phyloP scores from a whole-genome alignment of 441 rosid genomes.

The Eutrema salsugineum region DNA sequence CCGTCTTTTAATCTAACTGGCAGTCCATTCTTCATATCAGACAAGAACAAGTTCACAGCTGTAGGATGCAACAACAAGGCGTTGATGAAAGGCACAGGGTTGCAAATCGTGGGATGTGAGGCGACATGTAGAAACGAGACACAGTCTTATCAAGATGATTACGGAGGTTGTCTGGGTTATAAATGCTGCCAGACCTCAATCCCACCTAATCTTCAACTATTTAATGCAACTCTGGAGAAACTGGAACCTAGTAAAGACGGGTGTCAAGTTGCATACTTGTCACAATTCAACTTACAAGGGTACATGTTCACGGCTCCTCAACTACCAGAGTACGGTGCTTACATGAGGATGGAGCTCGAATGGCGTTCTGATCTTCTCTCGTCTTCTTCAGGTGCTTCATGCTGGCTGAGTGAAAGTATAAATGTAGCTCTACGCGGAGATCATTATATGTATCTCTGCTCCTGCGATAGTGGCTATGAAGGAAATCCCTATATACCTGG shows the following conservation, averaged over 20 bases:
- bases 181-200: slow-evolving; percentile 7
- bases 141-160: no score
- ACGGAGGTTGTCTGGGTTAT: background rate
- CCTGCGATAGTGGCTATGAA: background rate
- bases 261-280: slow-evolving; percentile 11
- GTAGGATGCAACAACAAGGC: slow-evolving; percentile 43
- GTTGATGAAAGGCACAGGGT: background rate
- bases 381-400: no score
- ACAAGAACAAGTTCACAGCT: slow-evolving; percentile 25
- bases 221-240: background rate
- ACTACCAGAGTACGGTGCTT: no score
- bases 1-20: background rate
- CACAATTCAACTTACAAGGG: no score
- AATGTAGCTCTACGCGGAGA: no score
- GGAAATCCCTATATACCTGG: slow-evolving; percentile 37
- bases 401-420: no score
- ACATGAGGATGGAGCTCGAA: slow-evolving; percentile 3
- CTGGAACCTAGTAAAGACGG: background rate
- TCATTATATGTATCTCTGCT: no score
- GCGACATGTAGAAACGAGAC: background rate
- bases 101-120: slow-evolving; percentile 15
- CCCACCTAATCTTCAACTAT: slow-evolving; percentile 19
- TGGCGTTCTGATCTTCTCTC: background rate
- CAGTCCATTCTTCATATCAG: slow-evolving; percentile 28
- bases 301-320: no score